Evolutionary conservation across 1,284 basidiomycete genomes (phyloP), one percentile per base, ranked within the genome.

Genomic region (Rhodotorula sp.): DNA sequence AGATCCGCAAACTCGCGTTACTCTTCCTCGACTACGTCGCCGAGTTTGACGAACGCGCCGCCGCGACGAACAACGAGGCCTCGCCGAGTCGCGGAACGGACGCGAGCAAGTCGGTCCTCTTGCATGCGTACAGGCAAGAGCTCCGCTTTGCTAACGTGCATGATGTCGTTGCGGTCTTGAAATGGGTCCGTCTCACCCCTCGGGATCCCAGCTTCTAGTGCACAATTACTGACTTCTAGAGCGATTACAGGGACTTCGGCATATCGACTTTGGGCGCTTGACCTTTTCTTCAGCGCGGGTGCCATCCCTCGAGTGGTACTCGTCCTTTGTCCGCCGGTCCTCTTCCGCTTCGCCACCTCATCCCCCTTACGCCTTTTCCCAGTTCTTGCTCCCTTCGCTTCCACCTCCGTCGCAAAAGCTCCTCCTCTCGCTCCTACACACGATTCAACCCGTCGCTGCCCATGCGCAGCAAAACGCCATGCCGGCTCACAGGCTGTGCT

Each of bases 391-490:
- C 20, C 72, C 74, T 6, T 51, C 59, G 0, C 64, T 75, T 10
- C 67, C 71, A 3, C 56, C 58, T 2, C 20, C 64, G 1, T 71
- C 67, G 4, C 65, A 62, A 18, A 3, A 22, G 1, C 66, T 75
- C 46, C 58, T 75, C 17, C 51, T 64, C 37, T 26, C 65, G 6
- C 45, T 62, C 22, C 66, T 73, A n/a, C 7, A 18, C 7, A 37
- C 68, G 26, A 30, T 71, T 20, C 69, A 74, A 24, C 46, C 63
- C 18, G 62, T 75, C 44, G 53, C 61, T 3, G 67, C 74, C 5
- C 66, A 68, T 49, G 53, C 74, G 0, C 64, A 69, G 10, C 18
- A 37, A 14, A 75, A 75, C 66, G 74, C 72, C 14, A 75, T 75
- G 74, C 30, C 62, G 29, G 49, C 66, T 12, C 57, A 48, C 0